Conservation (phyloP, 371 early-diverging fungal species). For the Mortierella sp. region DNA sequence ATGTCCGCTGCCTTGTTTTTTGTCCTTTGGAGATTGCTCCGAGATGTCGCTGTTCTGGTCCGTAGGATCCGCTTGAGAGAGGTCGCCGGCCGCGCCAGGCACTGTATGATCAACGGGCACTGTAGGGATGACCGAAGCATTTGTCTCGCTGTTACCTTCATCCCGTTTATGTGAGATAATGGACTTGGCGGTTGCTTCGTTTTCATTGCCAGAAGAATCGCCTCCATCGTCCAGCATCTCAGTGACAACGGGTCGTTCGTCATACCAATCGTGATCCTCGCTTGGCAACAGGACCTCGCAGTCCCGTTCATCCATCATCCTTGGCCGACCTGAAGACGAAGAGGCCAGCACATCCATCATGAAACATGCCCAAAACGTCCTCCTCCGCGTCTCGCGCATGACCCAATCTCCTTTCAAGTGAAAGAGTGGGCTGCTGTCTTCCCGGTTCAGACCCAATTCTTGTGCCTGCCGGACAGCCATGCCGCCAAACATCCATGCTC, state of each 20-base stretch:
- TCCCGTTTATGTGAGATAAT: not conserved
- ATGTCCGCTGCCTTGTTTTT: conserved; percentile 17
- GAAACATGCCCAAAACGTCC: conserved; percentile 66
- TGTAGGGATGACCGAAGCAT: not conserved
- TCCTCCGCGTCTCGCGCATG: conserved; percentile 61
- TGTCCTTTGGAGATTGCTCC: not conserved
- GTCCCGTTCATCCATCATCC: conserved; percentile 63
- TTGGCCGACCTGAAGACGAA: conserved; percentile 63
- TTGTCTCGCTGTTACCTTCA: not conserved
- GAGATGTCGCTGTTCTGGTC: not conserved
- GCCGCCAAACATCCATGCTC: conserved; percentile 72
- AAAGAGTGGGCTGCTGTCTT: conserved; percentile 53
- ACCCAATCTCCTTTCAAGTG: conserved; percentile 58
- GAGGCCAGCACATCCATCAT: conserved; percentile 46
- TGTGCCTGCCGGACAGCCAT: conserved; percentile 68
- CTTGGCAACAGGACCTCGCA: conserved; percentile 64
- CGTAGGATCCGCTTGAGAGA: not conserved
- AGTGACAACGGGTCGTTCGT: conserved; percentile 51
- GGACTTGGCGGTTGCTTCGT: conserved; percentile 3
- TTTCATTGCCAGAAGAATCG: conserved; percentile 26
- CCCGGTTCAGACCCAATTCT: conserved; percentile 64
- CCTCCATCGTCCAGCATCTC: conserved; percentile 41
- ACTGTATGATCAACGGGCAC: not conserved
- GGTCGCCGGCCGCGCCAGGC: not conserved
- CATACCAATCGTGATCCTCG: conserved; percentile 59